phyloP scores from a whole-genome alignment of 192 early-diverging fungal species.

The Globomyces pollinis-pini region DNA sequence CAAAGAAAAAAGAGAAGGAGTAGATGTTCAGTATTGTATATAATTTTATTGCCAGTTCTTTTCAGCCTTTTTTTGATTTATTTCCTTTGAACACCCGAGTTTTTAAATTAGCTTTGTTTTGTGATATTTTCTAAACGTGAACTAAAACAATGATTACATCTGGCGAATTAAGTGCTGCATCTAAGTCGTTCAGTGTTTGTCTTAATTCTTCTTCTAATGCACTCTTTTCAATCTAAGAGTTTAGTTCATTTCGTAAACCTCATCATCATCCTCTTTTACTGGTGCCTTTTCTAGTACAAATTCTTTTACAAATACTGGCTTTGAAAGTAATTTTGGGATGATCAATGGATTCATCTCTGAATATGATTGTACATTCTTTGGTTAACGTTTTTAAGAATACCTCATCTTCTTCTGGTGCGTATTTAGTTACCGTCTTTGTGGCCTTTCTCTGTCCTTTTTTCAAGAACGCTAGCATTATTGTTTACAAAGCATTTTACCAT shows the following conservation, averaged over 20 bases:
- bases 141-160: no score
- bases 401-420: constrained; percentile 3
- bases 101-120: no score
- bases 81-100: no score
- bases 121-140: no score
- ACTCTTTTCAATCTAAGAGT: constrained; percentile 8
- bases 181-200: constrained; percentile 31
- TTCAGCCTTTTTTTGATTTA: no score
- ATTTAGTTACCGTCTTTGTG: constrained; percentile 6
- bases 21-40: no score
- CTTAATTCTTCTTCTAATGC: constrained; percentile 34
- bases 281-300: constrained; percentile 11
- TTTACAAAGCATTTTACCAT: constrained; percentile 25
- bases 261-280: constrained; percentile 9
- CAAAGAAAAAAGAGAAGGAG: no score
- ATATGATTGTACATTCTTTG: constrained; percentile 14
- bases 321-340: constrained; percentile 24
- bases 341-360: constrained; percentile 37
- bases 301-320: constrained; percentile 20
- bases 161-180: constrained; percentile 19
- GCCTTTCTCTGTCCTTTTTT: constrained; percentile 33
- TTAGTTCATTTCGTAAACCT: neutral
- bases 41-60: no score
- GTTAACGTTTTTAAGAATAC: neutral
- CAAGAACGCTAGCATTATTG: constrained; percentile 31